These are phyloP conservation scores for Verticillium klebahnii DNA, from an alignment of 2,329 filamentous ascomycete genomes.

Conservation along the genomic window DNA sequence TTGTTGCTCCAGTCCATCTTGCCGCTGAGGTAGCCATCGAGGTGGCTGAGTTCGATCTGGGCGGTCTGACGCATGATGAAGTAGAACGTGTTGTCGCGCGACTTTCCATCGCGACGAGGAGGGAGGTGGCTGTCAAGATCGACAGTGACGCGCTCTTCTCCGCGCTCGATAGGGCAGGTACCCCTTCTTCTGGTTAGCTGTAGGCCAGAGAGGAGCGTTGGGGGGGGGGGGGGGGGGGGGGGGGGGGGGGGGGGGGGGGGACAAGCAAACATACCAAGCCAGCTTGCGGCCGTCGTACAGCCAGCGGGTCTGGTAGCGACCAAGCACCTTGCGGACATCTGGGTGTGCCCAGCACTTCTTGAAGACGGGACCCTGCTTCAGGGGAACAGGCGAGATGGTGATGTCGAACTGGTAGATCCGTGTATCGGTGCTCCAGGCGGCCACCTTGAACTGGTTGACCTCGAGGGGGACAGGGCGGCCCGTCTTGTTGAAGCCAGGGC, in stretches of 20 bases:
- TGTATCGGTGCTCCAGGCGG: constrained; percentile 46
- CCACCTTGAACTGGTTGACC: constrained; percentile 74
- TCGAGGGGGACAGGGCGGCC: constrained; percentile 51
- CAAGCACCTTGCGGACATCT: constrained; percentile 50
- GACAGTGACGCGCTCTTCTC: constrained; percentile 54
- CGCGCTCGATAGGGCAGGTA: constrained; percentile 32
- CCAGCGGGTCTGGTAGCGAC: constrained; percentile 46
- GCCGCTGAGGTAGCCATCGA: constrained; percentile 63
- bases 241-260: no score
- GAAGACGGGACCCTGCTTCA: constrained; percentile 60
- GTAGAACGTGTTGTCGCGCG: constrained; percentile 43
- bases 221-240: no score
- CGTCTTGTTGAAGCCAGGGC: constrained; percentile 53
- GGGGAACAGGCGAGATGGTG: constrained; percentile 54
- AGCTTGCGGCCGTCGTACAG: constrained; percentile 82
- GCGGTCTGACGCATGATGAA: constrained; percentile 62
- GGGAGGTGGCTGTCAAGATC: constrained; percentile 67
- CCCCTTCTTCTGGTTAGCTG: constrained; percentile 23
- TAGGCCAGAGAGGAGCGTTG: neutral
- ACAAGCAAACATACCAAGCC: constrained; percentile 61
- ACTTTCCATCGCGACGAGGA: constrained; percentile 21
- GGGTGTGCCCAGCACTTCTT: constrained; percentile 72
- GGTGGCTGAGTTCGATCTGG: constrained; percentile 60
- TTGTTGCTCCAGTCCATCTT: constrained; percentile 56
- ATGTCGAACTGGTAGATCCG: constrained; percentile 84